Base-by-base conservation (phyloP, 2,329 filamentous ascomycete genomes). In the Neurospora sp. region DNA sequence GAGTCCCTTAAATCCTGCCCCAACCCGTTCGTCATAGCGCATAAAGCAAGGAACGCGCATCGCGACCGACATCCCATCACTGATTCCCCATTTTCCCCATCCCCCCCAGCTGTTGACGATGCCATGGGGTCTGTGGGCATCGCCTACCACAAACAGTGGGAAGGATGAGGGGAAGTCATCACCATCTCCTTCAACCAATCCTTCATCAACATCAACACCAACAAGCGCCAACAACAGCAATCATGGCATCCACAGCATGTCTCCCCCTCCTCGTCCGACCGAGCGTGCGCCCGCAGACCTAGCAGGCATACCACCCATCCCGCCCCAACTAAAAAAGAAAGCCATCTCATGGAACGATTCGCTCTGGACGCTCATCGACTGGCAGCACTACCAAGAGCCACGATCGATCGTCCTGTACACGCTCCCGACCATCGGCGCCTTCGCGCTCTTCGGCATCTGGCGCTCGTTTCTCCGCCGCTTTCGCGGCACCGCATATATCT, bases 401-500 rank as follows among this genome's bases (percentile, higher is more conserved):
- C 80, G 82, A 73, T 86, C 83, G 72, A 81, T 88, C 78, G 79
- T 86, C 67, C 83, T 84, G 33, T 85, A 86, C 2, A 74, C 86
- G 39, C 78, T 87, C 17, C 83, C 86, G 2, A 85, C 87, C 1
- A 78, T 90, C 39, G 80, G 82, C 23, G 82, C 83, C 36, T 76
- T 88, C 67, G 84, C 84, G 68, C 75, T 93, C 52, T 93, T 93
- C 81, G 83, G 84, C 70, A 77, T 94, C 66, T 94, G 94, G 81
- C 88, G 86, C 75, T 90, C 85, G 70, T 96, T 94, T 78, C 83
- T 99, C 67, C 91, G 93, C 42, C 91, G 96, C 68, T 93, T 98
- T 70, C 93, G 93, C 4, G 90, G 89, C 70, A 88, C 92, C 42
- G 84, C 87, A 33, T 86, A 93, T 78, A 91, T 99, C 74, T 88